A percentile compares a stretch with the other conserved stretches of the same genome.
Conservation (phyloP, 2,329 filamentous ascomycete species). For the Cephalotrichum gorgonifer region DNA sequence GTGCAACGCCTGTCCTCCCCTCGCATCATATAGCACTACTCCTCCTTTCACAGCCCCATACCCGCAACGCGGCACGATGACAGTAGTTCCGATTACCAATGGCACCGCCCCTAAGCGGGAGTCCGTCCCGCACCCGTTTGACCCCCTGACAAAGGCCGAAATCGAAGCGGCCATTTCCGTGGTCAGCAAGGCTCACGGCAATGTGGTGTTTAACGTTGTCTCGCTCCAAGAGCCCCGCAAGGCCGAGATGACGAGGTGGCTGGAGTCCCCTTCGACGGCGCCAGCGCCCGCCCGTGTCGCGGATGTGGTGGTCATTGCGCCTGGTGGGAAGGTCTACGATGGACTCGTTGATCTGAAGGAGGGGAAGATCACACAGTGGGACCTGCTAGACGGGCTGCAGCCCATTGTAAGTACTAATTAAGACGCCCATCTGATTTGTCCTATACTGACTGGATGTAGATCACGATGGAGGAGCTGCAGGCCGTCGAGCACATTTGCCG, state of each 20-base stretch:
- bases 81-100: background rate
- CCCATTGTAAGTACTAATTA: slow-evolving; percentile 50
- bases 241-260: slow-evolving; percentile 70
- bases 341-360: slow-evolving; percentile 65
- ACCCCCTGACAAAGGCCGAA: slow-evolving; percentile 63
- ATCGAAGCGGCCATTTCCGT: slow-evolving; percentile 62
- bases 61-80: too few species aligned
- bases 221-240: slow-evolving; percentile 80
- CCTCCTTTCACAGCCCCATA: too few species aligned
- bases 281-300: slow-evolving; percentile 61
- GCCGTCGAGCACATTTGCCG: slow-evolving; percentile 67
- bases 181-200: slow-evolving; percentile 57
- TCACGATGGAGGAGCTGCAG: slow-evolving; percentile 84
- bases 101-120: background rate
- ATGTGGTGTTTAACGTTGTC: slow-evolving; percentile 78
- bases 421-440: background rate
- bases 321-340: slow-evolving; percentile 72
- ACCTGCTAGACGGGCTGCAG: slow-evolving; percentile 64
- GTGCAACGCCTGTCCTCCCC: too few species aligned
- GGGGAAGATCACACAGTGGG: slow-evolving; percentile 62
- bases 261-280: slow-evolving; percentile 50
- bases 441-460: slow-evolving; percentile 32
- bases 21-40: too few species aligned
- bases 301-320: slow-evolving; percentile 73
- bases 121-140: slow-evolving; percentile 44